Percentiles rank a stretch among this genome's conserved stretches.
phyloP scores from a whole-genome alignment of 164 flowering plant genomes.

The Macadamia integrifolia region DNA sequence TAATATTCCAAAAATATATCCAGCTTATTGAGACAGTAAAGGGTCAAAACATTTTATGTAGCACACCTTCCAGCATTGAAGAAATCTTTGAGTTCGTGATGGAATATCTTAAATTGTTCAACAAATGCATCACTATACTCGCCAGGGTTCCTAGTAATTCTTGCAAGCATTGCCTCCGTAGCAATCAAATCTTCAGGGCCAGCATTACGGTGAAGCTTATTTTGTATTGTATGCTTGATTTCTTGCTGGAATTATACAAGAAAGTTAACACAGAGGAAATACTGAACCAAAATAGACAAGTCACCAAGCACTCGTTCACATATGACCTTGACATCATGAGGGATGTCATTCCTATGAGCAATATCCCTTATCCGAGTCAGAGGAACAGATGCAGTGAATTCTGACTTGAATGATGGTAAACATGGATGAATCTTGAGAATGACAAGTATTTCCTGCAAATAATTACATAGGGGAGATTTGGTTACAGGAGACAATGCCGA shows the following conservation, averaged over 20 bases:
- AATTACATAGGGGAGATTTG: background rate
- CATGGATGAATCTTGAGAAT: conserved; percentile 91
- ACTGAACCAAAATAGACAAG: background rate
- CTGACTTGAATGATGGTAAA: conserved; percentile 93
- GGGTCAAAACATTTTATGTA: background rate
- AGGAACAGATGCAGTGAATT: conserved; percentile 96
- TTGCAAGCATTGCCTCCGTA: conserved; percentile 90
- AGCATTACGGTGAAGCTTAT: conserved; percentile 96
- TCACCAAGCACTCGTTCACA: conserved; percentile 6
- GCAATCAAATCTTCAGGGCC: conserved; percentile 99
- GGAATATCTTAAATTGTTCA: conserved; percentile 89
- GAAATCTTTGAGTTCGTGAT: conserved; percentile 87
- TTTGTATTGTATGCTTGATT: conserved; percentile 97
- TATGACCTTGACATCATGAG: conserved; percentile 91
- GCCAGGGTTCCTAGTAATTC: conserved; percentile 81
- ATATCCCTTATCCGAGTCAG: conserved; percentile 92
- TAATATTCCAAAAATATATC: background rate
- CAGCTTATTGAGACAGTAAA: background rate
- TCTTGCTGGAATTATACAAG: conserved; percentile 61
- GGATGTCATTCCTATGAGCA: conserved; percentile 88
- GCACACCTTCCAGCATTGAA: conserved; percentile 97
- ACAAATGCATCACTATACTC: conserved; percentile 80
- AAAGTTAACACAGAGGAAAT: conserved; percentile 4
- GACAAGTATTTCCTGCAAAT: conserved; percentile 68
- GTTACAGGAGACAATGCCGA: background rate